Conservation (phyloP, 345 rosid genomes). For the Eucalyptus regnans region DNA sequence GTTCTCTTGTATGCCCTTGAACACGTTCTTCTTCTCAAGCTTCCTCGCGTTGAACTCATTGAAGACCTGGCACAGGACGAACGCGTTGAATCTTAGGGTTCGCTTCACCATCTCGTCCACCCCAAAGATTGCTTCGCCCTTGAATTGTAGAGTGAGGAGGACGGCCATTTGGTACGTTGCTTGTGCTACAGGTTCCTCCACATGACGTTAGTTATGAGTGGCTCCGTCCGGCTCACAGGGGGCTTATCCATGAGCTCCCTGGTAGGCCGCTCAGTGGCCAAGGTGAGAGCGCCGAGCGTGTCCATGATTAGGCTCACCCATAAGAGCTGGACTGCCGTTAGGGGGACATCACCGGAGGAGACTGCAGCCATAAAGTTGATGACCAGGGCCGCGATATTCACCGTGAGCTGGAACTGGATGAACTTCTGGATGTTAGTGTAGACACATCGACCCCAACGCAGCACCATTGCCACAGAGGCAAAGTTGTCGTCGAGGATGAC, state of each 20-base stretch:
- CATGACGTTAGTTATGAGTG: conserved; percentile 65
- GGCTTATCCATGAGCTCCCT: conserved; percentile 46
- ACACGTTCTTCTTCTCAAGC: conserved; percentile 65
- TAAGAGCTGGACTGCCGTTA: conserved; percentile 61
- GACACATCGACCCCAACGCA: conserved; percentile 77
- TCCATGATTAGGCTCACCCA: conserved; percentile 85
- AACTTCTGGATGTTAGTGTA: conserved; percentile 72
- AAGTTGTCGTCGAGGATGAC: conserved; percentile 70
- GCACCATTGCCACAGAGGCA: conserved; percentile 49
- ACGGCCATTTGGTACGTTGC: conserved; percentile 47
- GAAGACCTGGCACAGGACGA: conserved; percentile 65
- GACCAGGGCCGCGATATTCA: conserved; percentile 53
- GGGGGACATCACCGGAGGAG: conserved; percentile 66
- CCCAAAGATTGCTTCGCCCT: conserved; percentile 38
- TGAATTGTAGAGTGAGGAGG: conserved; percentile 53
- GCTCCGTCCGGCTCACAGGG: conserved; percentile 52
- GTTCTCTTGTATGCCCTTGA: conserved; percentile 52
- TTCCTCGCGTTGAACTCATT: conserved; percentile 72
- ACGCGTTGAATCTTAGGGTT: conserved; percentile 57
- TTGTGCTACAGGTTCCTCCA: conserved; percentile 64
- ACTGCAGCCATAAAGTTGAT: conserved; percentile 69
- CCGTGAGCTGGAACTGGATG: conserved; percentile 71
- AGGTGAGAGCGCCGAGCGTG: conserved; percentile 63
- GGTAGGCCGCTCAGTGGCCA: conserved; percentile 58
- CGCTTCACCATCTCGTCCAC: conserved; percentile 39